phyloP scores from a whole-genome alignment of 495 filamentous ascomycete species.

The Pyrenula aspistea region DNA sequence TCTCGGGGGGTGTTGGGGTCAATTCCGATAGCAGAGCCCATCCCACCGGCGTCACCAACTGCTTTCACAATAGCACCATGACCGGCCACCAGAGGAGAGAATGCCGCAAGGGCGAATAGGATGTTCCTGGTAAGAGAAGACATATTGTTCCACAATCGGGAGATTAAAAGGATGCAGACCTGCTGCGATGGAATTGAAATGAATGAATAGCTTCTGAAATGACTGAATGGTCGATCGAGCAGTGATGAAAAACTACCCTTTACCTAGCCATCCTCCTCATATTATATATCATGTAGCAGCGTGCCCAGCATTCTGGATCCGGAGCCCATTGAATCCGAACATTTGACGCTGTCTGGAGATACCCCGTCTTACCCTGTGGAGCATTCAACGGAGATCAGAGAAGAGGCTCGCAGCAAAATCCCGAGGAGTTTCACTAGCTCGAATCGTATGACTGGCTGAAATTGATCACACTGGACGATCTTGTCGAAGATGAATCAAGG shows the following conservation, averaged over 20 bases:
- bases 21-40: not conserved
- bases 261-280: not conserved
- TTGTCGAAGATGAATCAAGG: not conserved
- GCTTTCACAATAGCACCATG: not conserved
- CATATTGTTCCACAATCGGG: not conserved
- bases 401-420: not conserved
- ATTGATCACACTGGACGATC: not conserved
- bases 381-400: too few species aligned
- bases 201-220: not conserved
- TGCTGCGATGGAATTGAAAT: not conserved
- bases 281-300: not conserved
- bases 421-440: not conserved
- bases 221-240: not conserved
- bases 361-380: too few species aligned
- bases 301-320: not conserved
- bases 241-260: not conserved
- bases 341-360: not conserved
- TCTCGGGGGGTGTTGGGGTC: slow-evolving; percentile 7
- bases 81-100: not conserved
- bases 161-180: not conserved
- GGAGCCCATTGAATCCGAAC: not conserved
- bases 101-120: not conserved
- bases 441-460: not conserved
- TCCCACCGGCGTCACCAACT: not conserved
- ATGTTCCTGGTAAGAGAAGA: not conserved